phyloP scores from a whole-genome alignment of 768 basidiomycete genomes.

The Pleurotus salmoneostramineus region DNA sequence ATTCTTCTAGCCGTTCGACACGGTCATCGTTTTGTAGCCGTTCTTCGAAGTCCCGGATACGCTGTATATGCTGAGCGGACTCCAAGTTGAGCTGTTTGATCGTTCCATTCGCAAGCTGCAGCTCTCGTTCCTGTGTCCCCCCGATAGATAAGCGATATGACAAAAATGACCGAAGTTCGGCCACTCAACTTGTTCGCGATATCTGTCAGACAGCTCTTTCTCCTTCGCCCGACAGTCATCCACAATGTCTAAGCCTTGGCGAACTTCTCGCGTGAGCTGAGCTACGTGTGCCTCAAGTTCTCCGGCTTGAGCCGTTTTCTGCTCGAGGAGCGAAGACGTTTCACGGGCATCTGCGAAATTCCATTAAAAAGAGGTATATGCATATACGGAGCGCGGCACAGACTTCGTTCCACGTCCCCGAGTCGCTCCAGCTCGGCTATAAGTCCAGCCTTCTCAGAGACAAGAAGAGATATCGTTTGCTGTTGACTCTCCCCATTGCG shows the following conservation, averaged over 20 bases:
- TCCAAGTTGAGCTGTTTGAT: slow-evolving; percentile 49
- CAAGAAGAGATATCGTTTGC: slow-evolving; percentile 73
- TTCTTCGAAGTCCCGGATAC: slow-evolving; percentile 71
- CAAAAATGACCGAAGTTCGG: neutral
- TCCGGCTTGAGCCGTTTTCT: slow-evolving; percentile 37
- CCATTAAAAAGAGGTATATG: slow-evolving; percentile 7
- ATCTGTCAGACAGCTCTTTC: slow-evolving; percentile 49
- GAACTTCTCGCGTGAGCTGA: slow-evolving; percentile 35
- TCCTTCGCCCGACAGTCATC: slow-evolving; percentile 44
- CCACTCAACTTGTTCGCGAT: slow-evolving; percentile 47
- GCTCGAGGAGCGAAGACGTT: slow-evolving; percentile 34
- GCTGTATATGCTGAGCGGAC: slow-evolving; percentile 49
- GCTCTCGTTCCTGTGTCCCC: slow-evolving; percentile 64
- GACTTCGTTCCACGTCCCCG: slow-evolving; percentile 60
- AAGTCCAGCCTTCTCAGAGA: slow-evolving; percentile 66
- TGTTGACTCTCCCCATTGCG: slow-evolving; percentile 47
- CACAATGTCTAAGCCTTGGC: slow-evolving; percentile 31
- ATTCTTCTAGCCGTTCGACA: slow-evolving; percentile 66
- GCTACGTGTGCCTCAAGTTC: slow-evolving; percentile 37
- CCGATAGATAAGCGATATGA: neutral
- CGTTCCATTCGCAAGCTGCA: slow-evolving; percentile 58
- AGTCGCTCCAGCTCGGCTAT: slow-evolving; percentile 54
- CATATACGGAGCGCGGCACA: slow-evolving; percentile 13
- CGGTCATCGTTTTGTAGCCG: slow-evolving; percentile 83
- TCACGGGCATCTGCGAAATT: slow-evolving; percentile 36